Evolutionary conservation across 2,329 filamentous ascomycete species (phyloP).

Genomic region (Xylaria sp.): DNA sequence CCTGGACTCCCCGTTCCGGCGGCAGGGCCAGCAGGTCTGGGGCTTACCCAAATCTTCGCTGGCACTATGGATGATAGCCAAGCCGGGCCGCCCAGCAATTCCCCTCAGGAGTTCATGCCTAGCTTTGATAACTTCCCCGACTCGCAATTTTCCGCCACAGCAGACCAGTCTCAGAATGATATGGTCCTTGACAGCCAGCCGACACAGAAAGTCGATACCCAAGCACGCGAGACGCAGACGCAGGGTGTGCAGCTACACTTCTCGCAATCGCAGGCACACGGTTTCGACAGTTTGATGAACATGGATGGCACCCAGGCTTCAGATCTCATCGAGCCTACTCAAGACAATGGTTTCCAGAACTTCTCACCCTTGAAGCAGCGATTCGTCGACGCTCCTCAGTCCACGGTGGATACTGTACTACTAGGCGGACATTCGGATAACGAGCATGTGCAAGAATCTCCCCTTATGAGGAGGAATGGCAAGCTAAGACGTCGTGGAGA

Average conservation of each 20-base stretch:
- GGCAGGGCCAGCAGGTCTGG: constrained; percentile 64
- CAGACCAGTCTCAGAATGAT: constrained; percentile 53
- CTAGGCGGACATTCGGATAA: constrained; percentile 43
- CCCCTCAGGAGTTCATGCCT: constrained; percentile 57
- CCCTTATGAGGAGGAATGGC: constrained; percentile 64
- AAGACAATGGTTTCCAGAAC: constrained; percentile 76
- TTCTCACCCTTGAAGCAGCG: constrained; percentile 71
- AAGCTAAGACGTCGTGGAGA: constrained; percentile 43
- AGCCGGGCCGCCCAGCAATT: constrained; percentile 33
- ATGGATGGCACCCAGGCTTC: constrained; percentile 64
- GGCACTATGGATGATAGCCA: constrained; percentile 79
- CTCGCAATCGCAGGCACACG: constrained; percentile 62
- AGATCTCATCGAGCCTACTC: constrained; percentile 74
- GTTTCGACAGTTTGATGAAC: constrained; percentile 58
- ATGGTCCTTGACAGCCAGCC: constrained; percentile 53
- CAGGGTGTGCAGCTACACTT: constrained; percentile 58
- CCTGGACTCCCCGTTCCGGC: constrained; percentile 64
- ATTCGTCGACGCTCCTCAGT: constrained; percentile 66
- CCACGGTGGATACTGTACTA: constrained; percentile 72
- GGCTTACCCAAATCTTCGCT: constrained; percentile 87
- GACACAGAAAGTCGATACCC: constrained; percentile 43
- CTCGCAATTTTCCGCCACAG: constrained; percentile 63
- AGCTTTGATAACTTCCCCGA: constrained; percentile 60
- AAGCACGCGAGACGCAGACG: constrained; percentile 45
- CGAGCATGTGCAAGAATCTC: constrained; percentile 61